A percentile compares a stretch with the other conserved stretches of the same genome.
phyloP scores from a whole-genome alignment of 1,284 basidiomycete species.

The Thecaphora frezii region DNA sequence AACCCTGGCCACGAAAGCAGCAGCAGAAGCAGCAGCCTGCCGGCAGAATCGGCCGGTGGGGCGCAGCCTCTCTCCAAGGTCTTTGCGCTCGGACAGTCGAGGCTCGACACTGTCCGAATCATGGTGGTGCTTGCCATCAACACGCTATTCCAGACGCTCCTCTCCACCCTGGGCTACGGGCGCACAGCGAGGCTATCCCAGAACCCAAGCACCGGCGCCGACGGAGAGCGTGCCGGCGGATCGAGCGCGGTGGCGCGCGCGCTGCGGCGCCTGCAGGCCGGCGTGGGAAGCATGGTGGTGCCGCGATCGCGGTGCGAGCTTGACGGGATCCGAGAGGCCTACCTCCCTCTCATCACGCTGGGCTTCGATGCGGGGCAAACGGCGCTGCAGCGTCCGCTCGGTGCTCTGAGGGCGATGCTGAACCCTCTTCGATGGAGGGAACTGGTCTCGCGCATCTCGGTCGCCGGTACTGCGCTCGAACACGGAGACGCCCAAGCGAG shows the following conservation, averaged over 20 bases:
- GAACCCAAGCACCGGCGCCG: too few species aligned
- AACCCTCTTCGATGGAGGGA: background rate
- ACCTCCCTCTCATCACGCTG: background rate
- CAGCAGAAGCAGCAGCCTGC: too few species aligned
- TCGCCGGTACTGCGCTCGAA: background rate
- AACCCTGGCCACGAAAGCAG: too few species aligned
- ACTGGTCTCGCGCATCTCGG: background rate
- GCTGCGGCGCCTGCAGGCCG: background rate
- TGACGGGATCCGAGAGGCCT: background rate
- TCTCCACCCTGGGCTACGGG: background rate
- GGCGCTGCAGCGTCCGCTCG: background rate
- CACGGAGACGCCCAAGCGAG: too few species aligned
- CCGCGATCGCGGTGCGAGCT: background rate
- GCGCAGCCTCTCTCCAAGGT: background rate
- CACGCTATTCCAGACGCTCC: background rate
- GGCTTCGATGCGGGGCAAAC: background rate
- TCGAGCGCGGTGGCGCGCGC: background rate
- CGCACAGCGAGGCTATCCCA: too few species aligned
- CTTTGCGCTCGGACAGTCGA: background rate
- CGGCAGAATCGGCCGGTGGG: too few species aligned
- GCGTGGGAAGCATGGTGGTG: background rate
- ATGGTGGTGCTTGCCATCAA: background rate
- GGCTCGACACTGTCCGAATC: background rate
- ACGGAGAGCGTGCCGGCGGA: too few species aligned
- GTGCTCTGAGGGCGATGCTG: background rate